phyloP scores from a whole-genome alignment of 2,329 filamentous ascomycete species.

The Elsinoe australis region DNA sequence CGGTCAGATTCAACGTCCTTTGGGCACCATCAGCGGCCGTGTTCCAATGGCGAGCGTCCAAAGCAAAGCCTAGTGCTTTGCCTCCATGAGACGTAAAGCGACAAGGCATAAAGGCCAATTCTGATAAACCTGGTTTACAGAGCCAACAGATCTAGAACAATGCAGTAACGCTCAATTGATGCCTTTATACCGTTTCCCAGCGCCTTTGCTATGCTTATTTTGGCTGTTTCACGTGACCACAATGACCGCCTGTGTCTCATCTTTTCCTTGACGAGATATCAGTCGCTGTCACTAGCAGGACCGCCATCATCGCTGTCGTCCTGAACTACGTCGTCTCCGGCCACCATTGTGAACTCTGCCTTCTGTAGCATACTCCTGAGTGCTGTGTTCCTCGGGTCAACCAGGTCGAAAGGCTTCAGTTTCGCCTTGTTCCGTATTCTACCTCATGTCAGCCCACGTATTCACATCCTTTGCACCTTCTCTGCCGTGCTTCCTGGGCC shows the following conservation, averaged over 20 bases:
- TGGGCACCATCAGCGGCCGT: too few relatives aligned
- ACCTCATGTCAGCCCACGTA: neutral
- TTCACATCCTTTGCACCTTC: neutral
- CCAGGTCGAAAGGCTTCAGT: slow-evolving; percentile 62
- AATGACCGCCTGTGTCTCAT: too few relatives aligned
- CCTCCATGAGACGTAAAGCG: too few relatives aligned
- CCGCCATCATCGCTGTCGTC: slow-evolving; percentile 40
- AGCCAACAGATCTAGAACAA: too few relatives aligned
- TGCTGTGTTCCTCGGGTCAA: slow-evolving; percentile 60
- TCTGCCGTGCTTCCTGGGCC: neutral
- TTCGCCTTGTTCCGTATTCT: slow-evolving; percentile 63
- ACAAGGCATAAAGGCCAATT: too few relatives aligned
- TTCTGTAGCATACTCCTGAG: slow-evolving; percentile 58
- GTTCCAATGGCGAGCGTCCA: too few relatives aligned
- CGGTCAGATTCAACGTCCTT: too few relatives aligned
- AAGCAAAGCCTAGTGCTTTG: too few relatives aligned
- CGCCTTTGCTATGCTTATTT: slow-evolving; percentile 14
- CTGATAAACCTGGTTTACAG: too few relatives aligned
- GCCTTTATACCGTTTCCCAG: neutral
- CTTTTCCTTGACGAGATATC: slow-evolving; percentile 16
- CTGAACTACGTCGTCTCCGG: slow-evolving; percentile 42
- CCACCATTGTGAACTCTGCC: slow-evolving; percentile 57
- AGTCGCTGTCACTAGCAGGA: slow-evolving; percentile 43
- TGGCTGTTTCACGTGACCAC: slow-evolving; percentile 5
- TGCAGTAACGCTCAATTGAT: neutral